Conservation (phyloP, 371 early-diverging fungal species). For the Syncephalastrum racemosum region DNA sequence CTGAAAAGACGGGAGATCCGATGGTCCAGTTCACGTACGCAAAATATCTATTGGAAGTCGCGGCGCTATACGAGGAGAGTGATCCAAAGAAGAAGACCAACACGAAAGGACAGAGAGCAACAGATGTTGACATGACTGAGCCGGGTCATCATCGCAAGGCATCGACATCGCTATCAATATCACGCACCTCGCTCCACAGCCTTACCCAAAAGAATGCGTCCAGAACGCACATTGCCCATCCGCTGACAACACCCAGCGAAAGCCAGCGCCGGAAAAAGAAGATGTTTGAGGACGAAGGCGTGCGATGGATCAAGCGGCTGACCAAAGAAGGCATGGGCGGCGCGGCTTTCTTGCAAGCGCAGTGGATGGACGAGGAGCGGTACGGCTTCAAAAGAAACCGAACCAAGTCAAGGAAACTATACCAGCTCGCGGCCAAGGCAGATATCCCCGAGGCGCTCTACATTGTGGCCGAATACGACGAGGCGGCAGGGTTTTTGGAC, state of each 20-base stretch:
- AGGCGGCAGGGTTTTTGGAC: slow-evolving; percentile 17
- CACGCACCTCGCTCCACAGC: no score
- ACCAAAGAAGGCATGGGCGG: slow-evolving; percentile 68
- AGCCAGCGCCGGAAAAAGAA: slow-evolving; percentile 9
- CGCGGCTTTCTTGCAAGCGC: slow-evolving; percentile 68
- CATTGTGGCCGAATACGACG: slow-evolving; percentile 31
- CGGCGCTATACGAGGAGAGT: slow-evolving; percentile 14
- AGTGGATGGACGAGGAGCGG: slow-evolving; percentile 66
- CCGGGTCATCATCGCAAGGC: background rate
- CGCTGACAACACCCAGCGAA: no score
- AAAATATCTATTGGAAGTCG: slow-evolving; percentile 65
- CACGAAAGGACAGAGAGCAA: background rate
- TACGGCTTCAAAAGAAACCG: slow-evolving; percentile 56
- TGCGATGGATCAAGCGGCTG: slow-evolving; percentile 71
- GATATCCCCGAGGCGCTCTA: slow-evolving; percentile 26
- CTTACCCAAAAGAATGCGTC: no score
- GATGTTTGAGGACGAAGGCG: slow-evolving; percentile 54
- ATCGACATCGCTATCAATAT: background rate
- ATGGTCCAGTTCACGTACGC: slow-evolving; percentile 80
- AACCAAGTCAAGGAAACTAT: slow-evolving; percentile 41
- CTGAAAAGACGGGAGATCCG: slow-evolving; percentile 72
- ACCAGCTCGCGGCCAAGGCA: slow-evolving; percentile 28
- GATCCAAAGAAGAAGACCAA: background rate
- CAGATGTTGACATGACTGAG: background rate
- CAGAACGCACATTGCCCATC: no score